These are phyloP conservation scores for Chaetomium sp. DNA, from an alignment of 2,329 filamentous ascomycete species.

Conservation along the genomic window DNA sequence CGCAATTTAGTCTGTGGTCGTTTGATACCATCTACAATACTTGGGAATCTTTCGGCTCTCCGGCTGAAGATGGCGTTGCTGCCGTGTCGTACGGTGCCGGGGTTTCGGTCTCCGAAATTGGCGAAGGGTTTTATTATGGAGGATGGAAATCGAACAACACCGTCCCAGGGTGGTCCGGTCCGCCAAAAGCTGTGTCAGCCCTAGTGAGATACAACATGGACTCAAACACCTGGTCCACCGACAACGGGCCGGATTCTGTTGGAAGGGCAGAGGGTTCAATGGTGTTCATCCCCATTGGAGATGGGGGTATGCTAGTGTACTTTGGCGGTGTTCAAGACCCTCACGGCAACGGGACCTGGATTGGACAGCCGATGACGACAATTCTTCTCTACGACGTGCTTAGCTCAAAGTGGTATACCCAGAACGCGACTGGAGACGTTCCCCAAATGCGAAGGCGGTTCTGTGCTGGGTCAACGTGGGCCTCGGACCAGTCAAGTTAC, in stretches of 20 bases:
- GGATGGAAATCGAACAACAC: slow-evolving; percentile 54
- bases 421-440: slow-evolving; percentile 47
- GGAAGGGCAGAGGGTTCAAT: slow-evolving; percentile 54
- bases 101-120: slow-evolving; percentile 46
- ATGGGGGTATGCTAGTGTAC: slow-evolving; percentile 54
- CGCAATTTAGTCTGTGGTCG: slow-evolving; percentile 43
- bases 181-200: slow-evolving; percentile 42
- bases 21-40: slow-evolving; percentile 52
- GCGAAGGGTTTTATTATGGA: slow-evolving; percentile 55
- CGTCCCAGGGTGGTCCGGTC: slow-evolving; percentile 43
- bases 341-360: slow-evolving; percentile 40
- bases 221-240: slow-evolving; percentile 44
- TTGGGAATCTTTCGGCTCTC: slow-evolving; percentile 45
- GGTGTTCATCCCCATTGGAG: slow-evolving; percentile 54
- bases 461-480: slow-evolving; percentile 55
- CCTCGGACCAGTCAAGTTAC: slow-evolving; percentile 53
- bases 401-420: slow-evolving; percentile 53
- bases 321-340: slow-evolving; percentile 52
- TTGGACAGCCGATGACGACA: slow-evolving; percentile 39
- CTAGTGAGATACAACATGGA: slow-evolving; percentile 53
- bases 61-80: slow-evolving; percentile 32
- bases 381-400: slow-evolving; percentile 57
- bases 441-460: slow-evolving; percentile 51
- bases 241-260: slow-evolving; percentile 45
- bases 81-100: slow-evolving; percentile 52